Conservation (phyloP, 306 rosid species). For the Cyclanthera cordifolia region DNA sequence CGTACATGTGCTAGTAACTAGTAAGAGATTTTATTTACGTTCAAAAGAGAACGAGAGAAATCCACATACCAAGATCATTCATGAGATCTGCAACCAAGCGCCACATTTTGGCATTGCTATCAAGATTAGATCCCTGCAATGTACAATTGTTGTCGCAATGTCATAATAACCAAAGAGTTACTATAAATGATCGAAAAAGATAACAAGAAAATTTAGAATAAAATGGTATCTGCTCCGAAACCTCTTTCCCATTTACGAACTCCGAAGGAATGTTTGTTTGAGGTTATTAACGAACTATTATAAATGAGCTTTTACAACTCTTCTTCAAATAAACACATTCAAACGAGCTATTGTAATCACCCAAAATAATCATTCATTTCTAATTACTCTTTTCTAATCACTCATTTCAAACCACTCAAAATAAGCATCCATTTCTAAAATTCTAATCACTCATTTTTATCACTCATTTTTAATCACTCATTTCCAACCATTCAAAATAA, state of each 20-base stretch:
- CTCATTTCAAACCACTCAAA: too few relatives aligned
- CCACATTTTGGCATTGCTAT: constrained; percentile 96
- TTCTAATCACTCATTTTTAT: too few relatives aligned
- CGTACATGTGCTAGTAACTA: not conserved
- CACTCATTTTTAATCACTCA: too few relatives aligned
- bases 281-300: too few relatives aligned
- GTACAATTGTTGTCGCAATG: not conserved
- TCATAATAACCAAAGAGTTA: not conserved
- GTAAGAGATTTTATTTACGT: not conserved
- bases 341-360: too few relatives aligned
- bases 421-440: too few relatives aligned
- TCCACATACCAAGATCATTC: constrained; percentile 78
- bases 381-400: too few relatives aligned
- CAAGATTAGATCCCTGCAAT: constrained; percentile 87
- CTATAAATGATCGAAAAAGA: not conserved
- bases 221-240: not conserved
- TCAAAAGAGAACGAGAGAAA: not conserved
- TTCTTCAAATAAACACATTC: too few relatives aligned
- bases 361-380: too few relatives aligned
- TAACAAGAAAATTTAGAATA: not conserved
- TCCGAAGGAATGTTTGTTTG: too few relatives aligned
- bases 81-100: constrained; percentile 94
- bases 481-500: too few relatives aligned
- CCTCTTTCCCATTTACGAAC: not conserved
- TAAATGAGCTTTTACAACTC: too few relatives aligned